These are phyloP conservation scores for Didymella keratinophila DNA, from an alignment of 2,329 filamentous ascomycete species.

Conservation along the genomic window DNA sequence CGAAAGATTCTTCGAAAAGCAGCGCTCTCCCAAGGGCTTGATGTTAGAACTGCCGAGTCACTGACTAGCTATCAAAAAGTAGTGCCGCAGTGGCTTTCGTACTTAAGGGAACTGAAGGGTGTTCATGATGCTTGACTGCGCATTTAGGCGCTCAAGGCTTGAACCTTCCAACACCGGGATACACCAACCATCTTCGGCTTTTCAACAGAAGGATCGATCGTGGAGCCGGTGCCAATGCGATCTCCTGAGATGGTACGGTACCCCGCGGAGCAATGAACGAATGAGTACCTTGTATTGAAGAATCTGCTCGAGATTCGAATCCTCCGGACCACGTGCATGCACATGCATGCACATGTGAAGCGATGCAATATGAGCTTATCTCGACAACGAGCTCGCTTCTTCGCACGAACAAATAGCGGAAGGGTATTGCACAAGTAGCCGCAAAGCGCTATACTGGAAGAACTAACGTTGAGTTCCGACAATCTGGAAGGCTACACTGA, in stretches of 20 bases:
- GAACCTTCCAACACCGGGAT: background rate
- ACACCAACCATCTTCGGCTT: background rate
- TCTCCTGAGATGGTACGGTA: background rate
- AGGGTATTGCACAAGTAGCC: background rate
- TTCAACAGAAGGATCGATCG: background rate
- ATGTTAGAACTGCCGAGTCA: background rate
- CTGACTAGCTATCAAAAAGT: background rate
- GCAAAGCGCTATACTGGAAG: background rate
- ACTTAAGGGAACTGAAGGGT: background rate
- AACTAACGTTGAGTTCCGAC: background rate
- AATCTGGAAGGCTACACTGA: background rate
- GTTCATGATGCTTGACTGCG: background rate
- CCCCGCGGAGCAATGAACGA: slow-evolving; percentile 1
- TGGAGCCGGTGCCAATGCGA: background rate
- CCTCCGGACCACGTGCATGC: slow-evolving; percentile 9
- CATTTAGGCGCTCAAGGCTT: background rate
- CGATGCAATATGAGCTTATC: slow-evolving; percentile 9
- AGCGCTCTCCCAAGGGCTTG: background rate
- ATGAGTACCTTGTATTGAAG: slow-evolving; percentile 3
- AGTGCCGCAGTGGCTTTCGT: background rate
- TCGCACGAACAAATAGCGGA: background rate
- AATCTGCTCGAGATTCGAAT: slow-evolving; percentile 1
- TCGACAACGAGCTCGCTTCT: background rate
- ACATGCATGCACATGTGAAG: background rate
- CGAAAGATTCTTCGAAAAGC: background rate